phyloP scores from a whole-genome alignment of 345 rosid species.

The Pistacia integerrima region DNA sequence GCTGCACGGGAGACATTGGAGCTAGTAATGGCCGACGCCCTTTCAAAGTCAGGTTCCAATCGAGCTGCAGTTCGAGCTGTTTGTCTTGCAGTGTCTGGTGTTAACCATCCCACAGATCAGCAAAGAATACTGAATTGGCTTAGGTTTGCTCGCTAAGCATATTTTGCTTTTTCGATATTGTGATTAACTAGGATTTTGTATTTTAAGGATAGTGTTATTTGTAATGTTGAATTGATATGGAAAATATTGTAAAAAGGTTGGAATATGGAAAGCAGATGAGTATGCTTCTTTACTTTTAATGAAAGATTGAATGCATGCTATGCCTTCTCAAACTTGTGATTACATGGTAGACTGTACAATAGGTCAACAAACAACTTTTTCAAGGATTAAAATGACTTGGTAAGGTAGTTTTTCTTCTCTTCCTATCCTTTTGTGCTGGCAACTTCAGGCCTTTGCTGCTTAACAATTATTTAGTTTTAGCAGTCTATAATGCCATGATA shows the following conservation, averaged over 20 bases:
- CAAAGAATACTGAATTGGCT: constrained; percentile 77
- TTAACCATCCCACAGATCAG: constrained; percentile 88
- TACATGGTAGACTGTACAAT: not conserved
- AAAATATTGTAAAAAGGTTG: not conserved
- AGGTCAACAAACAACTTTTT: not conserved
- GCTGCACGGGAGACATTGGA: constrained; percentile 84
- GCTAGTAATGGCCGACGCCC: constrained; percentile 82
- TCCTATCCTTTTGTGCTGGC: not conserved
- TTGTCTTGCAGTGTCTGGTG: constrained; percentile 95
- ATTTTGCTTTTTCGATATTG: not conserved
- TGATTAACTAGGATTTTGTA: not conserved
- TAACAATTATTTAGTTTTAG: not conserved
- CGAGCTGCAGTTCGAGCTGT: constrained; percentile 77
- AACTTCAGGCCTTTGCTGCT: constrained; percentile 8
- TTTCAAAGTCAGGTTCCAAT: constrained; percentile 60
- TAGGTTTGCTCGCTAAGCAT: constrained; percentile 49
- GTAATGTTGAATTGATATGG: constrained; percentile 6
- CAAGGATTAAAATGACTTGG: constrained; percentile 5
- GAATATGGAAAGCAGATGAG: not conserved
- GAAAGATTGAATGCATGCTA: not conserved
- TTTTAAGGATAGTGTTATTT: not conserved
- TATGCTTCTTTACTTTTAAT: not conserved
- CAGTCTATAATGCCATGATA: not conserved
- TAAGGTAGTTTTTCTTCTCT: too few species aligned
- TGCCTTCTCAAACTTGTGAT: not conserved